Percentiles rank a stretch among this genome's conserved stretches.
These are phyloP conservation scores for Capronia epimyces DNA, from an alignment of 2,329 filamentous ascomycete genomes.

Conservation along the genomic window DNA sequence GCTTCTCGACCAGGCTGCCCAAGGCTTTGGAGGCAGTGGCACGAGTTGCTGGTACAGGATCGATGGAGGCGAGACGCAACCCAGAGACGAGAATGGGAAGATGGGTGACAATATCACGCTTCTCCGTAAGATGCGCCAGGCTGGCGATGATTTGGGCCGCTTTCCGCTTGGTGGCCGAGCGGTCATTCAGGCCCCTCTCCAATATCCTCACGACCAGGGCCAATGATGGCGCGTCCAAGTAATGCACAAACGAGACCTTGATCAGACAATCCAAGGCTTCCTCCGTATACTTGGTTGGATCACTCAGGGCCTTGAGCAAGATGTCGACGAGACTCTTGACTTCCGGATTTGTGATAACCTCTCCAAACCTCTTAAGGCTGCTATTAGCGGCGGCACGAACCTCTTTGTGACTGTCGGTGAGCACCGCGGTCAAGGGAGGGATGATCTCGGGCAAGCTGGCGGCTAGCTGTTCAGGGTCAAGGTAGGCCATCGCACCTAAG, in stretches of 20 bases:
- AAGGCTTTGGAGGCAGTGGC: slow-evolving; percentile 94
- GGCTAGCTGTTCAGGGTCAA: slow-evolving; percentile 91
- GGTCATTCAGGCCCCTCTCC: slow-evolving; percentile 82
- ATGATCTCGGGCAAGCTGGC: slow-evolving; percentile 93
- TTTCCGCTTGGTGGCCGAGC: slow-evolving; percentile 93
- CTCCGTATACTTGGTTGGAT: slow-evolving; percentile 95
- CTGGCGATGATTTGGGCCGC: slow-evolving; percentile 96
- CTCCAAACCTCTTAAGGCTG: slow-evolving; percentile 94
- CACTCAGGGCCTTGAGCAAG: slow-evolving; percentile 90
- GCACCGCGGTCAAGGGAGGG: slow-evolving; percentile 82
- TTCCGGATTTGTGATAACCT: slow-evolving; percentile 97
- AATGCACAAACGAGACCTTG: slow-evolving; percentile 97
- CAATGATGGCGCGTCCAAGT: slow-evolving; percentile 92
- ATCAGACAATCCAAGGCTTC: slow-evolving; percentile 89
- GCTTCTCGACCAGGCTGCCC: slow-evolving; percentile 93
- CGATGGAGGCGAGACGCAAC: slow-evolving; percentile 80
- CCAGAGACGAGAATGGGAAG: slow-evolving; percentile 88
- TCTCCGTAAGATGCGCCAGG: slow-evolving; percentile 91
- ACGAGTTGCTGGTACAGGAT: slow-evolving; percentile 91
- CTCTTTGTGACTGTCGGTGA: slow-evolving; percentile 98
- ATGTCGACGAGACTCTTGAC: slow-evolving; percentile 89
- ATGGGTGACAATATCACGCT: slow-evolving; percentile 87
- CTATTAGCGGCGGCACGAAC: slow-evolving; percentile 87
- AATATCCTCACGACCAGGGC: slow-evolving; percentile 92
- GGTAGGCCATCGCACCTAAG: slow-evolving; percentile 94